Base-by-base conservation (phyloP, 441 rosid genomes). In the Adansonia gregorii region DNA sequence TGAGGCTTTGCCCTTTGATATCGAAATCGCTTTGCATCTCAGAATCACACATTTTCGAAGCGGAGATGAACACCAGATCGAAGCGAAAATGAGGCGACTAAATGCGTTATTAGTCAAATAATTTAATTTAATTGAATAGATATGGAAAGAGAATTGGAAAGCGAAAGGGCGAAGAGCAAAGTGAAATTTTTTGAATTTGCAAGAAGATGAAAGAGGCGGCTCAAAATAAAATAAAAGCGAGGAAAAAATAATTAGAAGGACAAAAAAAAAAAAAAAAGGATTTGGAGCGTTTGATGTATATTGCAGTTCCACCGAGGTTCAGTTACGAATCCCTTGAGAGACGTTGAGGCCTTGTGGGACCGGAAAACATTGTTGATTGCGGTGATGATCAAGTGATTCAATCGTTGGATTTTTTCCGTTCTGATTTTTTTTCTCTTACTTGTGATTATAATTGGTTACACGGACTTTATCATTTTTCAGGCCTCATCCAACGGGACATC, bases 1-100 rank as follows among this genome's bases (percentile, higher is more conserved):
- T 89, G 73, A 97, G 89, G 77, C 91, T 87, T 46, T 89, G 87
- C 72, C 85, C 83, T 75, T 76, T 81, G 76, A 83, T 80, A 41
- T 82, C 82, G 12, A 87, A 79, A 75, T 75, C 82, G 70, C 67
- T 58, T 79, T 63, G 81, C 64, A 82, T 81, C 73, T 79, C 86
- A 24, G 86, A 24, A 55, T 87, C 95, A 67, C 81, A 91, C 99
- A 93, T 92, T 46, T 41, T n/a, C 6, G 12, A 66, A 31, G 46
- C 70, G 71, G 46, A 54, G 83, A 76, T 72, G 24, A 3, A 3
- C 17, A 60, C 35, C 45, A 67, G 68, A 81, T 79, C 67, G 70
- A 73, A 74, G 4, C 6, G 77, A 24, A 63, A 52, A 46, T 14
- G 46, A n/a, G 6, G 69, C 51, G 45, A 31, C 24, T 10, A 70